Base-by-base conservation (phyloP, 148 eudicot species). In the Talinum fruticosum region DNA sequence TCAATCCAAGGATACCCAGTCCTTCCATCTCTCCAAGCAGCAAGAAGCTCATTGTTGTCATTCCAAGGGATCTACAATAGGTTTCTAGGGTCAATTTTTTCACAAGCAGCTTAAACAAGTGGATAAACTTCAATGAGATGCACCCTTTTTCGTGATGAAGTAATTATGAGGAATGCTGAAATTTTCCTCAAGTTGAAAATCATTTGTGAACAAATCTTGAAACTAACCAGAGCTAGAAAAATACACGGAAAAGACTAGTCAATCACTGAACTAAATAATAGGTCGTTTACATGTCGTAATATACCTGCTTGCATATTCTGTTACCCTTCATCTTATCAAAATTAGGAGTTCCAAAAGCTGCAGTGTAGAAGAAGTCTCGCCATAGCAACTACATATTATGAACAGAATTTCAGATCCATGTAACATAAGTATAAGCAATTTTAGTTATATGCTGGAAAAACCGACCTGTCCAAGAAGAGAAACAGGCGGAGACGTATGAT, bases 1-100 rank as follows among this genome's bases (percentile, higher is more conserved):
- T 94, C 98, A 79, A 94, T 94, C 98, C 98, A 94, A 66, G 98
- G 98, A 80, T 86, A 94, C 61, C 98, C 98, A 54, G 98, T 94
- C 83, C 85, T 88, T 68, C 91, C 93, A 83, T 92, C 98, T 83
- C 98, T 90, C 98, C 98, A 94, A 57, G 96, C 98, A 75, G 91
- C 87, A 57, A 94, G 81, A 77, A 92, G 71, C 80, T 83, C 82
- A 37, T 82, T 87, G 70, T 94, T 90, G 41, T 86, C 86, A 61
- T 86, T 88, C 97, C 98, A 94, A 83, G 97, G 97, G 81, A 94
- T 89, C 98, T 94, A 76, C 35, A 74, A 37, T 45, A 84, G 62
- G 64, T 72, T 41, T 44, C 23, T 64, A 49, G 30, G 47, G 12
- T 68, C 51, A 76, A 19, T 7, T 35, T 12, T 35, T 30, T 66